These are phyloP conservation scores for Auricularia cornea DNA, from an alignment of 768 basidiomycete species.

Conservation along the genomic window DNA sequence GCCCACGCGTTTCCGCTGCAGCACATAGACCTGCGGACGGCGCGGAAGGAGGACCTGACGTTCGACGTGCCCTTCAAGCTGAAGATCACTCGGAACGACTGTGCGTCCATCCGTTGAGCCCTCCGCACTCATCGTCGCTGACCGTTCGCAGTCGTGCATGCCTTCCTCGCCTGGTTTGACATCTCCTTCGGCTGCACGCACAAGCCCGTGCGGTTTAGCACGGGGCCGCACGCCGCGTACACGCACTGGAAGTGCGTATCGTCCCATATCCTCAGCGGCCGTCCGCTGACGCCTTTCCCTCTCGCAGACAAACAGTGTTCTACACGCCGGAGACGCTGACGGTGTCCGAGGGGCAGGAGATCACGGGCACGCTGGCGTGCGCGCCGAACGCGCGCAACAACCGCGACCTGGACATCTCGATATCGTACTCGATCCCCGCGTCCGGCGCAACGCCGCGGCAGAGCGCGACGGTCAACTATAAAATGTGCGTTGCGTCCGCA, in stretches of 20 bases:
- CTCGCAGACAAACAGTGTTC: constrained; percentile 85
- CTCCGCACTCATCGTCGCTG: not conserved
- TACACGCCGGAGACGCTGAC: constrained; percentile 80
- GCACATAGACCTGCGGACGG: constrained; percentile 87
- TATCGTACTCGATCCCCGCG: constrained; percentile 54
- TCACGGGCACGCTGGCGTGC: constrained; percentile 66
- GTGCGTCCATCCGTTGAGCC: constrained; percentile 37
- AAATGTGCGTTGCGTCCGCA: constrained; percentile 60
- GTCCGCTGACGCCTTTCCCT: not conserved
- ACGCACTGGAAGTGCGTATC: constrained; percentile 88
- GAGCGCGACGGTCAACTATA: constrained; percentile 48
- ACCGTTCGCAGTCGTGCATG: constrained; percentile 68
- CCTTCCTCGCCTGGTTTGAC: constrained; percentile 99
- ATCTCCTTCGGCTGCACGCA: constrained; percentile 92
- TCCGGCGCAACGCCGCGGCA: constrained; percentile 8
- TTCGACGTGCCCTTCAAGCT: constrained; percentile 78
- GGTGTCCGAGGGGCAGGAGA: constrained; percentile 58
- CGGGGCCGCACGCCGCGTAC: constrained; percentile 94
- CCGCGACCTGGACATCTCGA: constrained; percentile 86
- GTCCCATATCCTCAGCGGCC: not conserved
- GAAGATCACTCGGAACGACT: constrained; percentile 81
- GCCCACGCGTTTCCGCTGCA: constrained; percentile 19
- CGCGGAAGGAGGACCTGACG: constrained; percentile 89
- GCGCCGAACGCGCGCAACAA: constrained; percentile 89
- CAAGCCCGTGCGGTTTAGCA: constrained; percentile 92